Evolutionary conservation across 2,329 filamentous ascomycete species (phyloP).

Genomic region (Blastomyces silverae): DNA sequence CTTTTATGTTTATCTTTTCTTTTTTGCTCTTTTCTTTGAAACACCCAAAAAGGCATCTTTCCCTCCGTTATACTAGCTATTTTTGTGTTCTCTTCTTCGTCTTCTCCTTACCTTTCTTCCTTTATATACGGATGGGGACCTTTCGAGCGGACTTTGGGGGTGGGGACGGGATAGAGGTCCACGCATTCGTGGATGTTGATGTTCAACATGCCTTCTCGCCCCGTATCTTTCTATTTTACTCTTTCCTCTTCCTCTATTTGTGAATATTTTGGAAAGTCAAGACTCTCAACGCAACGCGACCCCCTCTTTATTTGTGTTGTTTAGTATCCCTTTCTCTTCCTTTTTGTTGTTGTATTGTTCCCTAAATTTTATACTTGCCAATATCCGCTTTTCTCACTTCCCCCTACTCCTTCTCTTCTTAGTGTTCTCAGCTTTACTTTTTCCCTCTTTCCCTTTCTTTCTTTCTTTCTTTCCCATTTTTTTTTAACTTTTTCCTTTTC

Average conservation of each 20-base stretch:
- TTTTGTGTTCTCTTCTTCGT: neutral
- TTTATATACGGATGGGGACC: neutral
- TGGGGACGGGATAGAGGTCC: neutral
- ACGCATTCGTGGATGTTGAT: neutral
- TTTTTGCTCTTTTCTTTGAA: neutral
- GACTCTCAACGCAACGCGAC: neutral
- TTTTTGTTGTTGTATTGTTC: slow-evolving; percentile 7
- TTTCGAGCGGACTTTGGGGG: neutral
- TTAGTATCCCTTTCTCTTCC: neutral
- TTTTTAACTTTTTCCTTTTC: neutral
- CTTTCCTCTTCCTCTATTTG: slow-evolving; percentile 15
- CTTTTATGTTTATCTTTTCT: neutral
- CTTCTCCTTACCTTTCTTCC: neutral
- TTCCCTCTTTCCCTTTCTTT: slow-evolving; percentile 4
- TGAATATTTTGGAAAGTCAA: slow-evolving; percentile 10
- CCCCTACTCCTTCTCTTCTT: slow-evolving; percentile 1
- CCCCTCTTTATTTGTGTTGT: neutral
- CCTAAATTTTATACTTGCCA: slow-evolving; percentile 2
- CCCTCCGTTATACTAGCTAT: no score
- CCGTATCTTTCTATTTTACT: neutral
- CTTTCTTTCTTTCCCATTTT: neutral
- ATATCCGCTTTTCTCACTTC: neutral
- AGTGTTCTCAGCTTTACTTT: slow-evolving; percentile 9
- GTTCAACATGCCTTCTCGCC: neutral
- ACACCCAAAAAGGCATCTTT: neutral